Evolutionary conservation across 495 filamentous ascomycete species (phyloP), one percentile per base, ranked within the genome.

Genomic region (Recurvomyces mirabilis): DNA sequence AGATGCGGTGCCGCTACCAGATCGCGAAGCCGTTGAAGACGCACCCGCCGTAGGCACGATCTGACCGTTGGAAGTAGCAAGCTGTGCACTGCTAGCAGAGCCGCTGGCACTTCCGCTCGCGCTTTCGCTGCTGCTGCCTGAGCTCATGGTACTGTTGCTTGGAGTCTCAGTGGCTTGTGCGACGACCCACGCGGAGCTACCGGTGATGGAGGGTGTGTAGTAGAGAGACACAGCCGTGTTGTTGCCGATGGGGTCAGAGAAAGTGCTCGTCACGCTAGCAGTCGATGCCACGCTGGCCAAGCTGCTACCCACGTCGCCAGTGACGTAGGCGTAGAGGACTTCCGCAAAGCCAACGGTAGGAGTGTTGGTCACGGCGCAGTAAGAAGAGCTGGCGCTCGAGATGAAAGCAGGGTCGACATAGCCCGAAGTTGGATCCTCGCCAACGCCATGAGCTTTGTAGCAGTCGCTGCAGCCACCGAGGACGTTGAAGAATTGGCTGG

Each of bases 361-460:
- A 17, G 45, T 47, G 37, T 47, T 47, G 36, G 45, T 47, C 13
- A 35, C 45, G 13, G 45, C 45, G 37, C 45, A 47, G 37, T 47
- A 47, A 4, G 36, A 32, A 4, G 25, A 41, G 28, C 28, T 35
- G 1, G 19, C 32, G 37, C 36, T 41, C 13, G 7, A 11, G 14
- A 41, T 18, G 25, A 40, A 9, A 18, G 9, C 20, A 4, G 14
- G 15, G 12, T 11, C 30, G 7, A 41, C 14, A 9, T 21, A 6
- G 2, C 28, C 36, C 12, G 10, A 2, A 9, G 33, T 1, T 7
- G 10, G 9, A 14, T 33, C 37, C 2, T 15, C 5, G 14, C 17
- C 24, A n/a, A 10, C 34, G 14, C 37, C 37, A 37, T 47, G 45
- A 2, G 45, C 45, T 7, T 31, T 47, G 45, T 41, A 47, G 30